Percentiles rank a stretch among this genome's conserved stretches.
Conservation (phyloP, 2,329 filamentous ascomycete species). For the Penicillium sp. region DNA sequence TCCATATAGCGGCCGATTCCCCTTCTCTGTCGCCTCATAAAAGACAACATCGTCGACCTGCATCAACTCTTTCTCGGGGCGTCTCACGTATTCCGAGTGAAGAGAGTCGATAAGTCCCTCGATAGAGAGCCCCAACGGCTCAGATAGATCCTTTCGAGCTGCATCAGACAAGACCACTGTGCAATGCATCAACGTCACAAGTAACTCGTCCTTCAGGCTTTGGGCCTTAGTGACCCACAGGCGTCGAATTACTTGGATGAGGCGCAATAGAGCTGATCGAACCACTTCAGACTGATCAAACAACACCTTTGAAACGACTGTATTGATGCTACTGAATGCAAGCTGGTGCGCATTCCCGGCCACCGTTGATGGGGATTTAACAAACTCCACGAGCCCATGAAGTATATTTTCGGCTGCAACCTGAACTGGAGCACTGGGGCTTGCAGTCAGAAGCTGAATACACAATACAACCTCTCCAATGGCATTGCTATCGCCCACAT, state of each 20-base stretch:
- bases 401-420: conserved; percentile 55
- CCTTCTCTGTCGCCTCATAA: conserved; percentile 30
- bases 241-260: conserved; percentile 67
- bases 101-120: conserved; percentile 66
- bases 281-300: conserved; percentile 65
- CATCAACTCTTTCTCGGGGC: conserved; percentile 66
- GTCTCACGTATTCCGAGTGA: conserved; percentile 71
- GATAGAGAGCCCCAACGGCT: conserved; percentile 46
- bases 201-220: conserved; percentile 69
- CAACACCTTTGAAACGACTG: conserved; percentile 60
- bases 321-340: conserved; percentile 72
- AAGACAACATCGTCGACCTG: conserved; percentile 73
- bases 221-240: conserved; percentile 69
- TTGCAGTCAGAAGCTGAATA: conserved; percentile 59
- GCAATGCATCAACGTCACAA: conserved; percentile 65
- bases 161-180: conserved; percentile 55
- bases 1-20: conserved; percentile 36
- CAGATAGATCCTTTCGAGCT: conserved; percentile 31
- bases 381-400: conserved; percentile 54
- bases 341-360: conserved; percentile 63
- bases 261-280: conserved; percentile 53
- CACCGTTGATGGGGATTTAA: conserved; percentile 55
- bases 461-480: conserved; percentile 60
- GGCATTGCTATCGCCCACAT: conserved; percentile 32
- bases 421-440: conserved; percentile 63